Percentiles rank a stretch among this genome's conserved stretches.
These are phyloP conservation scores for Kuraishia piskuri DNA, from an alignment of 805 yeast genomes.

Conservation along the genomic window DNA sequence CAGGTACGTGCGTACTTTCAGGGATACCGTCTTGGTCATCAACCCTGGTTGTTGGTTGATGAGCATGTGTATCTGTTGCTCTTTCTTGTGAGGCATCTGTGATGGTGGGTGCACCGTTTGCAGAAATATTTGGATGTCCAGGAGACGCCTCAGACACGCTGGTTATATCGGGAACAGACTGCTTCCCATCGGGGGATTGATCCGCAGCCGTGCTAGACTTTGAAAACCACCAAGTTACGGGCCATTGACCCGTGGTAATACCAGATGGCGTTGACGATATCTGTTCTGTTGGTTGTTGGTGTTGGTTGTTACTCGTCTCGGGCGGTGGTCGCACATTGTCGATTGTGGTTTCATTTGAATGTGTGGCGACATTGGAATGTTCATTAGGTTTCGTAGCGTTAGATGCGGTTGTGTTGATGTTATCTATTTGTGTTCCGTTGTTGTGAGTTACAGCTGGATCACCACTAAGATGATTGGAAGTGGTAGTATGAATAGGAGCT, in stretches of 20 bases:
- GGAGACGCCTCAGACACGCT: background rate
- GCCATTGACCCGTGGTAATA: background rate
- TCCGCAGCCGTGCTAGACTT: background rate
- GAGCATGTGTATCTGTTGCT: background rate
- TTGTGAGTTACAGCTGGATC: background rate
- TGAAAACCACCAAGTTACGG: background rate
- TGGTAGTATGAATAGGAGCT: too few species aligned
- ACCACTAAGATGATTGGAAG: too few species aligned
- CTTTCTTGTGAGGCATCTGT: background rate
- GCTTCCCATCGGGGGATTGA: background rate
- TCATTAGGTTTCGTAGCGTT: background rate
- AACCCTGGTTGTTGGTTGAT: background rate
- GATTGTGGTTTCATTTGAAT: background rate
- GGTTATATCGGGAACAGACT: background rate
- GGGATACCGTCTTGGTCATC: background rate
- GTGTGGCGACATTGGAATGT: too few species aligned
- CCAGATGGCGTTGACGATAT: background rate
- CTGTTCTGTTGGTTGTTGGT: background rate
- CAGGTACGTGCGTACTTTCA: background rate
- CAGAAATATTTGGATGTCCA: background rate
- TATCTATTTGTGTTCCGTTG: background rate
- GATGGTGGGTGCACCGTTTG: background rate
- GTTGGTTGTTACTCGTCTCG: background rate
- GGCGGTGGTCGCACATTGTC: background rate
- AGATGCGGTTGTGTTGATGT: background rate